phyloP scores from a whole-genome alignment of 176 grass and related monocot species.

The Ampelocalamus luodianensis region DNA sequence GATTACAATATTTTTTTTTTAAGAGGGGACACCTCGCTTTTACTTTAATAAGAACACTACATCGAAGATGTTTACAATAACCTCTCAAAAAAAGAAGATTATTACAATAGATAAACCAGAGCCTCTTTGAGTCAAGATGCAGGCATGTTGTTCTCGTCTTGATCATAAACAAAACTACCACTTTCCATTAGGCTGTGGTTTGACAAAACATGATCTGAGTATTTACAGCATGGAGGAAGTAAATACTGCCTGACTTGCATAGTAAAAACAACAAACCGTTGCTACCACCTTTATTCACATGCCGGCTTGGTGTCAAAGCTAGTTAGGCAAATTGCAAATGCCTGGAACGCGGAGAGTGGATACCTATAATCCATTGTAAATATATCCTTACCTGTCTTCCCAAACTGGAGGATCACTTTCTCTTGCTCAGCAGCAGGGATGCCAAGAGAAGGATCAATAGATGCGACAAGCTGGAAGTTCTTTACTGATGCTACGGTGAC shows the following conservation, averaged over 20 bases:
- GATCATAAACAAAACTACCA: neutral
- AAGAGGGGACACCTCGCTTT: neutral
- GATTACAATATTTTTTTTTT: neutral
- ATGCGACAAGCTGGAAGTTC: constrained; percentile 93
- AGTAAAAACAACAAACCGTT: too few species aligned
- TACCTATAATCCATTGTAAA: constrained; percentile 98
- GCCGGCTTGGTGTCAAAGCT: constrained; percentile 97
- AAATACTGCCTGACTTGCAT: too few species aligned
- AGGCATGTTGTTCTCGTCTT: neutral
- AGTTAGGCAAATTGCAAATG: constrained; percentile 90
- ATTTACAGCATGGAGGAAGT: too few species aligned
- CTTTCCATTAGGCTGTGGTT: neutral
- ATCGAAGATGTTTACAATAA: neutral
- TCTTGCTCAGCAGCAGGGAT: constrained; percentile 71
- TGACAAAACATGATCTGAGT: too few species aligned
- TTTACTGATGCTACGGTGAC: constrained; percentile 94
- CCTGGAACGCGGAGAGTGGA: constrained; percentile 88
- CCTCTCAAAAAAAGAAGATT: neutral
- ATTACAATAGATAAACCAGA: neutral
- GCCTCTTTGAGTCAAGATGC: neutral
- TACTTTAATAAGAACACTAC: neutral
- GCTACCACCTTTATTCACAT: constrained; percentile 60
- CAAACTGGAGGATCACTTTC: constrained; percentile 92
- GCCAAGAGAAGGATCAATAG: constrained; percentile 63
- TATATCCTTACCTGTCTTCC: constrained; percentile 96